Evolutionary conservation across 345 rosid species (phyloP), one percentile per base, ranked within the genome.

Genomic region (Citrus hindsii): DNA sequence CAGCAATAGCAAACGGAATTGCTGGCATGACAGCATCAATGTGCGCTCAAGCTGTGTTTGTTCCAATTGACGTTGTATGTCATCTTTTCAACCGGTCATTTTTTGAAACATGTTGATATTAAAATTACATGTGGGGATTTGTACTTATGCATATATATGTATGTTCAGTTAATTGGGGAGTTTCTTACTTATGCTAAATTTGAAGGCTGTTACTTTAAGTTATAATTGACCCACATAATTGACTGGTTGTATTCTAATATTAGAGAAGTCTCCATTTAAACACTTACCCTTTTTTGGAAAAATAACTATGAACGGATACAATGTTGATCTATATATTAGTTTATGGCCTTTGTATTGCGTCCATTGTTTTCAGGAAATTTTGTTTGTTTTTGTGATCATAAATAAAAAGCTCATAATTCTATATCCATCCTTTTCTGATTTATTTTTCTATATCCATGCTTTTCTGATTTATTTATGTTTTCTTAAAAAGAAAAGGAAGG

Each of bases 1-100:
- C 98, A 1, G 99, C 99, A 71, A 37, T 94, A 67, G 99, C 98
- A 6, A 97, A 97, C 79, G 99, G 98, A 48, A 80, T 90, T 80
- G 99, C 95, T 51, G 99, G 99, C 83, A 90, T 94, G 99, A 82
- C 92, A 2, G 94, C 95, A 30, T 90, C 99, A 16, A 89, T 94
- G 25, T 90, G 83, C 83, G 85, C 99, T 32, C 98, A 94, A 80
- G 92, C 89, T 33, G 98, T 97, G 46, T 97, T 92, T 87, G 97
- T 94, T 82, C 99, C 99, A 21, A 86, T 97, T 37, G 99, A 94
- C 74, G 97, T 97, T 88, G 98, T 97, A 88, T 67, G 95, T 84
- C 37, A 19, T 69, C 65, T 53, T 32, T 46, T 42, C 30, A 7
- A 46, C 9, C 8, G 4, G n/a, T 6, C 70, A 42, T 42, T 63